These are phyloP conservation scores for Vanderwaltozyma tropicalis DNA, from an alignment of 805 yeast species.

Conservation along the genomic window DNA sequence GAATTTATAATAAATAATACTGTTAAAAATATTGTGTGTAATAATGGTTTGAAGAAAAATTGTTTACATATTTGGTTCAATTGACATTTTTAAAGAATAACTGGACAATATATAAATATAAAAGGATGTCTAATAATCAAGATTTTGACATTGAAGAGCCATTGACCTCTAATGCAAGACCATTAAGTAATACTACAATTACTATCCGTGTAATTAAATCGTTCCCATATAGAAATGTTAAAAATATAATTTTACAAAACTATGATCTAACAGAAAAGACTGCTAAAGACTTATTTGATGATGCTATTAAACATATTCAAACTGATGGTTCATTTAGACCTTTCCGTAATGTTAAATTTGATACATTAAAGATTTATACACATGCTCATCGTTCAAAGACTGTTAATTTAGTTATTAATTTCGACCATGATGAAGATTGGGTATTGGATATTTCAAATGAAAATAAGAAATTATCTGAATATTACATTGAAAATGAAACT, in stretches of 20 bases:
- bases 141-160: slow-evolving; percentile 51
- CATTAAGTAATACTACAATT: slow-evolving; percentile 54
- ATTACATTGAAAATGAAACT: slow-evolving; percentile 75
- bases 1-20: no score
- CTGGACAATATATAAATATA: no score
- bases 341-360: slow-evolving; percentile 62
- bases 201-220: slow-evolving; percentile 85
- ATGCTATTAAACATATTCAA: slow-evolving; percentile 35
- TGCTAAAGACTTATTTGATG: slow-evolving; percentile 50
- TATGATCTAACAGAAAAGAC: slow-evolving; percentile 64
- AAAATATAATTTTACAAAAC: slow-evolving; percentile 57
- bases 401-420: slow-evolving; percentile 80
- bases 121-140: not conserved
- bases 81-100: not conserved
- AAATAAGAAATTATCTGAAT: slow-evolving; percentile 36
- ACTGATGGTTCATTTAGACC: slow-evolving; percentile 70
- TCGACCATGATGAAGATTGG: slow-evolving; percentile 65
- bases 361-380: slow-evolving; percentile 77
- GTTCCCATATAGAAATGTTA: slow-evolving; percentile 82
- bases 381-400: slow-evolving; percentile 94
- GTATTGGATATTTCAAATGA: slow-evolving; percentile 35
- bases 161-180: slow-evolving; percentile 67
- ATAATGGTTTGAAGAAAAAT: no score
- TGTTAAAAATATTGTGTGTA: no score
- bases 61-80: no score